Percentiles rank a stretch among this genome's conserved stretches.
phyloP scores from a whole-genome alignment of 1,284 basidiomycete species.

The Anthracocystis setariae region DNA sequence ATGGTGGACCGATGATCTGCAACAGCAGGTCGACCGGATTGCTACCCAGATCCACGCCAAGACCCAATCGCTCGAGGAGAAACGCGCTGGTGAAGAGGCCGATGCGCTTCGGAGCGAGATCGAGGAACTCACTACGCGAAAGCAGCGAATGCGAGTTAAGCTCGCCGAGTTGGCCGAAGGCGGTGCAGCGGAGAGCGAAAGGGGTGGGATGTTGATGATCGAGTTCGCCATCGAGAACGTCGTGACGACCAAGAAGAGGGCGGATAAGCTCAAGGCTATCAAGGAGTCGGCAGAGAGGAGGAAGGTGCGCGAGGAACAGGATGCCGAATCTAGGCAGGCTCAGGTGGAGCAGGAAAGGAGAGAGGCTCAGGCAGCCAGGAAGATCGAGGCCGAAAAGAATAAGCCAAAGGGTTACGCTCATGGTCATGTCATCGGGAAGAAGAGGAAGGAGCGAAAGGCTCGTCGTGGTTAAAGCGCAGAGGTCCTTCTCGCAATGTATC shows the following conservation, averaged over 20 bases:
- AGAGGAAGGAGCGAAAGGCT: constrained; percentile 57
- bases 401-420: constrained; percentile 39
- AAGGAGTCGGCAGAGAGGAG: constrained; percentile 40
- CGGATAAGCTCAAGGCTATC: constrained; percentile 48
- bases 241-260: constrained; percentile 59
- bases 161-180: constrained; percentile 47
- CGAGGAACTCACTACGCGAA: constrained; percentile 43
- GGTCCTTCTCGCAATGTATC: no score
- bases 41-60: constrained; percentile 46
- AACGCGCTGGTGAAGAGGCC: constrained; percentile 22
- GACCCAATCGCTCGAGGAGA: constrained; percentile 24
- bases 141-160: constrained; percentile 51
- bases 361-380: constrained; percentile 25
- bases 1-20: constrained; percentile 62
- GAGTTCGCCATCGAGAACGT: constrained; percentile 67
- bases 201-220: constrained; percentile 61
- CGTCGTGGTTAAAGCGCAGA: constrained; percentile 10
- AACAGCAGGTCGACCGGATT: constrained; percentile 35
- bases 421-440: constrained; percentile 62
- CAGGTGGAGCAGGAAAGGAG: constrained; percentile 17
- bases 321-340: constrained; percentile 2
- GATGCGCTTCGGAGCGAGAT: constrained; percentile 20
- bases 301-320: constrained; percentile 27
- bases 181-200: constrained; percentile 47
- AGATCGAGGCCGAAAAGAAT: constrained; percentile 38